Evolutionary conservation across 2,329 filamentous ascomycete species (phyloP).

Genomic region (Acarospora socialis): DNA sequence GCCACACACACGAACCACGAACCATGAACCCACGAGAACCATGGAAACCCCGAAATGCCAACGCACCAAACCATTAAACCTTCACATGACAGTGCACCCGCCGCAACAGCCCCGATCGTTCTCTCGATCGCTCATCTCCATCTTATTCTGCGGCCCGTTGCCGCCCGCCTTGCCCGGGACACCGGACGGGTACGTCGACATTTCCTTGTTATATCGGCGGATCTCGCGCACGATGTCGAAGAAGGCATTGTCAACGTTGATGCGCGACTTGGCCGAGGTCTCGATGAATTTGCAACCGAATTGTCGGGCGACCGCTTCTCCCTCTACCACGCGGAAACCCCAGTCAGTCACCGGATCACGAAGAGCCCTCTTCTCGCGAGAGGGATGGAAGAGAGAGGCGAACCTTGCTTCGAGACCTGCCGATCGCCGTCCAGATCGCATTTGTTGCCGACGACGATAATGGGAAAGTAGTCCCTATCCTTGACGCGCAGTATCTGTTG

Average conservation of each 20-base stretch:
- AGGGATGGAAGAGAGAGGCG: conserved; percentile 22
- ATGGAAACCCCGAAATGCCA: too few species aligned
- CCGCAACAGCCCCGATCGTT: conserved; percentile 34
- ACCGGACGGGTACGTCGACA: conserved; percentile 70
- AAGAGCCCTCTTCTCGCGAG: too few species aligned
- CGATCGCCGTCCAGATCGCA: conserved; percentile 92
- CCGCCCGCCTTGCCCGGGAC: conserved; percentile 40
- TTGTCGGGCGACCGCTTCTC: conserved; percentile 66
- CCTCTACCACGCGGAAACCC: too few species aligned
- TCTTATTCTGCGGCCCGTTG: conserved; percentile 50
- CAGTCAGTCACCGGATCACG: too few species aligned
- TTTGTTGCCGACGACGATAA: conserved; percentile 98
- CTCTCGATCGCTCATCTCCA: conserved; percentile 62
- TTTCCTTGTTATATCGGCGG: conserved; percentile 94
- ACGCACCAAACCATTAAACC: too few species aligned
- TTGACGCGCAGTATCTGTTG: conserved; percentile 97
- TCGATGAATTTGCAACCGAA: conserved; percentile 99
- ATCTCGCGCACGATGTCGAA: conserved; percentile 98
- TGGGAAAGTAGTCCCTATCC: conserved; percentile 99
- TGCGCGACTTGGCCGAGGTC: conserved; percentile 93
- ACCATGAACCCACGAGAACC: too few species aligned
- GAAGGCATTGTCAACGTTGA: conserved; percentile 97
- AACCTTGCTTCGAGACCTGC: conserved; percentile 85
- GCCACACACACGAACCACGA: too few species aligned
- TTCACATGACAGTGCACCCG: conserved; percentile 6